A percentile compares a stretch with the other conserved stretches of the same genome.
Evolutionary conservation across 805 yeast genomes (phyloP).

Genomic region (Candida quercuum): DNA sequence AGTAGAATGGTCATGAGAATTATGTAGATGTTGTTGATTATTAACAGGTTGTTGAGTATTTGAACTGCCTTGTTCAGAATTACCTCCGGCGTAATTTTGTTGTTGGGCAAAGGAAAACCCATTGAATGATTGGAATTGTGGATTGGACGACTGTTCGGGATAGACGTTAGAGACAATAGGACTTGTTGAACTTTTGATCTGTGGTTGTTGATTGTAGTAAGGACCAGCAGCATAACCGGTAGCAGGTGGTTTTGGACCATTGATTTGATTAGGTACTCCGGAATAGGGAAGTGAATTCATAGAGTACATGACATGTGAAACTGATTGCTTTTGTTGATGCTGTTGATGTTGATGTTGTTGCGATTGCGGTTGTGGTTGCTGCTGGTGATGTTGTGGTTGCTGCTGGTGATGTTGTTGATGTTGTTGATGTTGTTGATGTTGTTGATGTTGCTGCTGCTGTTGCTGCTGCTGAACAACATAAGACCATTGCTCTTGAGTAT

Average conservation of each 20-base stretch:
- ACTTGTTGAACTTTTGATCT: background rate
- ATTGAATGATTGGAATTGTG: background rate
- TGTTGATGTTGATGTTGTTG: background rate
- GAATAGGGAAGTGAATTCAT: background rate
- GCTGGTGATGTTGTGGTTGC: conserved; percentile 5
- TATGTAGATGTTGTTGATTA: background rate
- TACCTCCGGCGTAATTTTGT: too few species aligned
- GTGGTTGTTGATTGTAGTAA: too few species aligned
- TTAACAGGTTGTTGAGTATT: too few species aligned
- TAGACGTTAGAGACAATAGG: background rate
- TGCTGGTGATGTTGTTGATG: conserved; percentile 4
- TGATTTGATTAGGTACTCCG: background rate
- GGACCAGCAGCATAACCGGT: too few species aligned
- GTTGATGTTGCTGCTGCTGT: conserved; percentile 3
- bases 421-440: conserved; percentile 5
- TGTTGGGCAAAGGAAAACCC: background rate
- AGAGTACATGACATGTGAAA: background rate
- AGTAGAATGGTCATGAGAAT: too few species aligned
- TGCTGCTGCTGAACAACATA: background rate
- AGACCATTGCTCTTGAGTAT: background rate
- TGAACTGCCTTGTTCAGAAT: too few species aligned
- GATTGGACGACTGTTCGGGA: background rate
- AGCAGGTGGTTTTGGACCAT: too few species aligned
- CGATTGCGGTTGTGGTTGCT: background rate
- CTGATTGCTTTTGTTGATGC: background rate